Conservation (phyloP, 2,329 filamentous ascomycete genomes). For the Pseudogymnoascus sp. region DNA sequence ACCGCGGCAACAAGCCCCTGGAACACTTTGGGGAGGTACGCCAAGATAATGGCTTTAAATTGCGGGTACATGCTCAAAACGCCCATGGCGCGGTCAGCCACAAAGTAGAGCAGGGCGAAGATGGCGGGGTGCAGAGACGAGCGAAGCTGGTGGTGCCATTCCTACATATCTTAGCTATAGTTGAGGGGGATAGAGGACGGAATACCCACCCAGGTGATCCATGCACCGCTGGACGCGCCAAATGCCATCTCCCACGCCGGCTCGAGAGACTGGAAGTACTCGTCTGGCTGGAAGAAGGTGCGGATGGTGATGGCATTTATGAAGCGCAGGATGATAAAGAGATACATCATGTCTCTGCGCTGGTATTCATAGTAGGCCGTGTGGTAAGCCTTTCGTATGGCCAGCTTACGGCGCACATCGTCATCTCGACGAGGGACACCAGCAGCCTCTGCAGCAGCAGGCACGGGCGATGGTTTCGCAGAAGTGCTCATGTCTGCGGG, state of each 20-base stretch:
- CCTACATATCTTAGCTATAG: slow-evolving; percentile 44
- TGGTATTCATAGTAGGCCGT: background rate
- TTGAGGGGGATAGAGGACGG: slow-evolving; percentile 2
- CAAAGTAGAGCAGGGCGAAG: slow-evolving; percentile 68
- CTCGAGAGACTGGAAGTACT: slow-evolving; percentile 93
- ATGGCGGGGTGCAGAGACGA: slow-evolving; percentile 86
- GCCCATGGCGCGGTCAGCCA: slow-evolving; percentile 48
- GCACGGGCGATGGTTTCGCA: background rate
- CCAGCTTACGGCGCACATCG: background rate
- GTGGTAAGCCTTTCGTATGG: background rate
- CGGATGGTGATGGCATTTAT: slow-evolving; percentile 69
- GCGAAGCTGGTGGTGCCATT: slow-evolving; percentile 83
- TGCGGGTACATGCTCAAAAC: slow-evolving; percentile 45
- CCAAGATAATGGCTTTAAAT: slow-evolving; percentile 56
- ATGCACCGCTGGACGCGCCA: slow-evolving; percentile 67
- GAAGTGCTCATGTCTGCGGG: background rate
- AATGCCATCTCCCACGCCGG: slow-evolving; percentile 88
- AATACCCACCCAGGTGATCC: slow-evolving; percentile 83
- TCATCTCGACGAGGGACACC: background rate
- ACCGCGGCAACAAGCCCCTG: slow-evolving; percentile 73
- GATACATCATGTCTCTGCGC: slow-evolving; percentile 19
- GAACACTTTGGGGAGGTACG: slow-evolving; percentile 63
- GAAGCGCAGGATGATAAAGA: slow-evolving; percentile 61
- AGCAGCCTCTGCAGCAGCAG: background rate
- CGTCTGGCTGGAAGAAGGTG: slow-evolving; percentile 97